Evolutionary conservation across 179 eudicot species (phyloP), one percentile per base, ranked within the genome.

Genomic region (Silene vulgaris): DNA sequence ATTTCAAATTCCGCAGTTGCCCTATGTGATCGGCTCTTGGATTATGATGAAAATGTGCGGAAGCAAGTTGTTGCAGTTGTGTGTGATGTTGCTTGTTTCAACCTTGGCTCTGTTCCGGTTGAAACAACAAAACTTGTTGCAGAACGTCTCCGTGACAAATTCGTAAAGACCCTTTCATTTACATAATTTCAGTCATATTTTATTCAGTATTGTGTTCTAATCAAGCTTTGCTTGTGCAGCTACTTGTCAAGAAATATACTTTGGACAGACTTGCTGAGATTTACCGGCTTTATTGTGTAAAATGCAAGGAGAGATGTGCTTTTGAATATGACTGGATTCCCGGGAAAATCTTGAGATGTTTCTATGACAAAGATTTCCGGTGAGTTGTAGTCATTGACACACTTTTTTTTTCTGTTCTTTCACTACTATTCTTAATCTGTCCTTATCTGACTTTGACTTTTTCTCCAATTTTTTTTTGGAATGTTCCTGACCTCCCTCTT

Each of bases 351-450:
- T 74, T 96, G 87, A 93, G 99, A 79, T 89, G 97, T 78, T 87
- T 89, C 73, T 96, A 96, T 79, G 99, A 96, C 85, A 91, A 89
- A 86, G 99, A 96, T 82, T 96, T 93, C 83, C 85, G 99, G 99
- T 93, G 84, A 75, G 63, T 30, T 30, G 43, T 2, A 54, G 76
- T 9, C 8, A 21, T 72, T 69, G 37, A 12, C 28, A 63, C 65
- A 9, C 32, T 13, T 1, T 40, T 65, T 65, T 35, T 28, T 23
- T 45, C 5, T 66, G 20, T 75, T 45, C 48, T 26, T 26, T 57
- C 19, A 19, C 60, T 16, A 56, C 6, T 28, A 7, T 45, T 76
- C 16, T 9, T 30, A 21, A 14, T 26, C 12, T 23, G 54, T 14
- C 23, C n/a, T 13, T 8, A n/a, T 72, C 48, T 29, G 17, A 28